A percentile compares a stretch with the other conserved stretches of the same genome.
Evolutionary conservation across 495 filamentous ascomycete genomes (phyloP).

Genomic region (Apodospora peruviana): DNA sequence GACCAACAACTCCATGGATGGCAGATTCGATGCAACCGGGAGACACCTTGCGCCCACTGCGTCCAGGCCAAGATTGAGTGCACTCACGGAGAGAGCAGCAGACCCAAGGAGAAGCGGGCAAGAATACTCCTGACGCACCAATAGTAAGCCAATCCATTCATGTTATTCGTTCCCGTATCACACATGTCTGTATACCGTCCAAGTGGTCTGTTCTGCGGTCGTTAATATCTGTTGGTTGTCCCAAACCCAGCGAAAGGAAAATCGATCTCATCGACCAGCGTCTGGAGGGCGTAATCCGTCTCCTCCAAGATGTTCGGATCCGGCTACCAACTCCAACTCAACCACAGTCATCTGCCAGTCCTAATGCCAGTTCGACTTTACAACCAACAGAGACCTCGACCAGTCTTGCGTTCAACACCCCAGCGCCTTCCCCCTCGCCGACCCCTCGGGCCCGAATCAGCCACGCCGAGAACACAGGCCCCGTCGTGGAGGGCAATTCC

Average conservation of each 20-base stretch:
- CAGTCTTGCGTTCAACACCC: not conserved
- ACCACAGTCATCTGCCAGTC: not conserved
- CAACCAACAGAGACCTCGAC: not conserved
- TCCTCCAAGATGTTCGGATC: slow-evolving; percentile 33
- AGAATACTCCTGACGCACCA: slow-evolving; percentile 18
- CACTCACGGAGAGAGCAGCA: slow-evolving; percentile 3
- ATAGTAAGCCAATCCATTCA: slow-evolving; percentile 7
- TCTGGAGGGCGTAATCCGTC: slow-evolving; percentile 48
- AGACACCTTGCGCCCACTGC: slow-evolving; percentile 18
- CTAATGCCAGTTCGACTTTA: no score
- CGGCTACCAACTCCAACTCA: slow-evolving; percentile 3
- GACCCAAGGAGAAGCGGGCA: slow-evolving; percentile 13
- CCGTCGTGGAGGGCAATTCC: slow-evolving; percentile 51
- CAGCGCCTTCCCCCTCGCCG: not conserved
- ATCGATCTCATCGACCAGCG: slow-evolving; percentile 61
- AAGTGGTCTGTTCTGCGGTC: no score
- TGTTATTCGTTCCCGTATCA: not conserved
- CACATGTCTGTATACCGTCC: not conserved
- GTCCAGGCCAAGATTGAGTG: slow-evolving; percentile 19
- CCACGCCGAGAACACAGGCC: slow-evolving; percentile 11
- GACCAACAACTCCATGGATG: no score
- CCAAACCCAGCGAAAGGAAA: slow-evolving; percentile 51
- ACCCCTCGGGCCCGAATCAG: not conserved
- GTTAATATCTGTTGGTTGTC: no score
- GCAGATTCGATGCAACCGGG: slow-evolving; percentile 50